Evolutionary conservation across 805 yeast species (phyloP).

Genomic region (Candida orba): DNA sequence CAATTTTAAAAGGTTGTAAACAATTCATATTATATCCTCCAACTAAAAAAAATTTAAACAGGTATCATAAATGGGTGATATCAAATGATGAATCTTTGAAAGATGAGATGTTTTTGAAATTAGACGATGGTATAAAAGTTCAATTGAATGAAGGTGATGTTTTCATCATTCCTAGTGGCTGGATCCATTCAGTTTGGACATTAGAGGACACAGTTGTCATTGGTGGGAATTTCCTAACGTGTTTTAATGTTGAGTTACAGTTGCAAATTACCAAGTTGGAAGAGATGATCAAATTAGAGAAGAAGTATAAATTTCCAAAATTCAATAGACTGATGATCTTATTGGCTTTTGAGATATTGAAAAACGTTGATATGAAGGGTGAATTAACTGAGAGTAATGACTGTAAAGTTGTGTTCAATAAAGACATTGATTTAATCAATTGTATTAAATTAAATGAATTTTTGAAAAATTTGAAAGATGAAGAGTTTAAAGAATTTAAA

Average conservation of each 20-base stretch:
- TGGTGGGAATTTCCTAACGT: conserved; percentile 82
- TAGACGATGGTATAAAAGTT: conserved; percentile 46
- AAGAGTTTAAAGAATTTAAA: too few relatives aligned
- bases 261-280: conserved; percentile 58
- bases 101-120: conserved; percentile 3
- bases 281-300: conserved; percentile 60
- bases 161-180: conserved; percentile 80
- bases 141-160: conserved; percentile 59
- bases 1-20: conserved; percentile 69
- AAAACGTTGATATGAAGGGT: conserved; percentile 1
- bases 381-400: neutral
- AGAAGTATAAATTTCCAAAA: conserved; percentile 70
- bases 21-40: conserved; percentile 78
- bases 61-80: conserved; percentile 65
- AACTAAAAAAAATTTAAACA: conserved; percentile 48
- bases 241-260: conserved; percentile 51
- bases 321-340: conserved; percentile 68
- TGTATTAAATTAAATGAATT: conserved; percentile 3
- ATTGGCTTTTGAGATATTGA: conserved; percentile 31
- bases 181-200: conserved; percentile 88
- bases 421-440: conserved; percentile 6
- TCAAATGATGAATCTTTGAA: neutral
- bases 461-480: neutral
- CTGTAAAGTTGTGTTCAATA: conserved; percentile 1
- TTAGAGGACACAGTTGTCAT: conserved; percentile 74